phyloP scores from a whole-genome alignment of 495 filamentous ascomycete species.

The Trichoderma asperelloides region DNA sequence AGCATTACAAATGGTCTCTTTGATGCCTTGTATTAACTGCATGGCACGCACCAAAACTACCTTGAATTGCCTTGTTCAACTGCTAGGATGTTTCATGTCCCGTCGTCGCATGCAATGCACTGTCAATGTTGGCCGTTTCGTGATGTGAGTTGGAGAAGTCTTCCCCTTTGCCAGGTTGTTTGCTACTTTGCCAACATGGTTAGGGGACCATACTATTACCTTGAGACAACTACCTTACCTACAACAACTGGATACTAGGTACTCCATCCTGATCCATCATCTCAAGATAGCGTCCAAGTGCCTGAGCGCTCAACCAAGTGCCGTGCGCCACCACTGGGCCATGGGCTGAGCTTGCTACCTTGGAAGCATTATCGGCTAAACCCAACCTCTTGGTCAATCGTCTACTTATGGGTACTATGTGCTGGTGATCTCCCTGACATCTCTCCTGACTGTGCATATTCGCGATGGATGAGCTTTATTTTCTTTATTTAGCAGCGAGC shows the following conservation, averaged over 20 bases:
- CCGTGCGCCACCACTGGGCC: background rate
- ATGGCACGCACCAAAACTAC: background rate
- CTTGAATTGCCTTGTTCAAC: background rate
- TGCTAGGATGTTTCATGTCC: background rate
- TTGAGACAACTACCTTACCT: no score
- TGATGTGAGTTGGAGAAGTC: background rate
- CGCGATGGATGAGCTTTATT: background rate
- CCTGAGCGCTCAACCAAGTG: background rate
- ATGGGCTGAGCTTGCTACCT: background rate
- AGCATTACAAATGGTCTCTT: background rate
- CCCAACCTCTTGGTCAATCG: background rate
- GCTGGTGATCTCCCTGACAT: no score
- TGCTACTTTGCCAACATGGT: background rate
- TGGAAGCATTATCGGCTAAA: background rate
- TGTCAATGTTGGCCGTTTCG: background rate
- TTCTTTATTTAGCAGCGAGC: background rate
- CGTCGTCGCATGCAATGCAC: background rate
- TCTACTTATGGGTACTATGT: no score
- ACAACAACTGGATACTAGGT: no score
- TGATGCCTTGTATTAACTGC: background rate
- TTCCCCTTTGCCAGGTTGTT: background rate
- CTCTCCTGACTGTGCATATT: no score
- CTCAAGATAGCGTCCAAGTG: no score
- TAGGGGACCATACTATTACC: background rate
- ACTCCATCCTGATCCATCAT: no score